Evolutionary conservation across 169 alveolate species (phyloP).

Genomic region (Plasmodium inui): DNA sequence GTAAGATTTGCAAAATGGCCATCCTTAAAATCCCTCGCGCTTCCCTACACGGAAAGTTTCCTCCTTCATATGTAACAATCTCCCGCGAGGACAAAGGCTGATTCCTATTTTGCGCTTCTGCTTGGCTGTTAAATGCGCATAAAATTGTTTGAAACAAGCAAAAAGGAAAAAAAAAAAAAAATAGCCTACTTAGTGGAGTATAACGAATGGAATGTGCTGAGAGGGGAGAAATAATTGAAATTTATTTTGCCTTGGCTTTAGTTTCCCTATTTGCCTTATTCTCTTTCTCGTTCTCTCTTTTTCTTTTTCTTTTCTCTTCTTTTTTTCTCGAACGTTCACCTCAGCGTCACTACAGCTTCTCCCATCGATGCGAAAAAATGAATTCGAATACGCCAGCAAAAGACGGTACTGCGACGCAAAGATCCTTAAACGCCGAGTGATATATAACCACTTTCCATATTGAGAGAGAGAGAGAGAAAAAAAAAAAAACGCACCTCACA

Average conservation of each 20-base stretch:
- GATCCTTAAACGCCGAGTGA: not conserved
- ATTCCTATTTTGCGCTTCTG: not conserved
- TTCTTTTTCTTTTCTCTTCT: not conserved
- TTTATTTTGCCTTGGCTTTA: not conserved
- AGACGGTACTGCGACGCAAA: not conserved
- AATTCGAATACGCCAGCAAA: not conserved
- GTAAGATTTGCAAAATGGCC: not conserved
- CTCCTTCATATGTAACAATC: not conserved
- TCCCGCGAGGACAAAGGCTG: not conserved
- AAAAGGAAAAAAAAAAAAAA: not conserved
- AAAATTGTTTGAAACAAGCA: not conserved
- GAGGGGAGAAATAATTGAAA: not conserved
- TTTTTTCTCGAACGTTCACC: not conserved
- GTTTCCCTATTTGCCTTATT: not conserved
- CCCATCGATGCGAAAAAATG: not conserved
- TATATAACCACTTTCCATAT: not conserved
- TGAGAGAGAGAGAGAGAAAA: not conserved
- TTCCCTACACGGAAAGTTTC: not conserved
- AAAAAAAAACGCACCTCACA: not conserved
- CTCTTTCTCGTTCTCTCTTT: not conserved
- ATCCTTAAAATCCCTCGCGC: not conserved
- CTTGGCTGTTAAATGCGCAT: not conserved
- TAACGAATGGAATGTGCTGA: not conserved
- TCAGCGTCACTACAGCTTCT: not conserved
- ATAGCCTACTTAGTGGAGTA: not conserved